Base-by-base conservation (phyloP, 176 grass and related monocot species). In the Lolium perenne region DNA sequence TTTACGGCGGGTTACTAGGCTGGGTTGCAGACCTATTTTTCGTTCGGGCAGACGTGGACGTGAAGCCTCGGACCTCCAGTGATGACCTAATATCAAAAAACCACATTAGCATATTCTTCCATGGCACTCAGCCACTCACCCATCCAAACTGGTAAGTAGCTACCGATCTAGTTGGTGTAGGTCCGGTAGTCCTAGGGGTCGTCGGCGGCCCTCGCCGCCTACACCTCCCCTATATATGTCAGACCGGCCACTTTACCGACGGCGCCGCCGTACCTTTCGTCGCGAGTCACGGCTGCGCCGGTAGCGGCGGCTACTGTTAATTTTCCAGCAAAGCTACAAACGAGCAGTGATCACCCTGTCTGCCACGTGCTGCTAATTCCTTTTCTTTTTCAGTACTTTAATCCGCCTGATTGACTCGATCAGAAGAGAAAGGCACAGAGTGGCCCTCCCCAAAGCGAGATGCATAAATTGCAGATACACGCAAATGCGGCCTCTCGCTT, bases 241-340 rank as follows among this genome's bases (percentile, higher is more conserved):
- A 10, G 70, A 40, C 14, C 3, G 10, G 20, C 41, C 10, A 7
- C 41, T 22, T 72, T 12, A 43, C 41, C 41, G 16, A 68, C 32
- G 32, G 32, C 5, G 66, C 4, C 65, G 69, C 2, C 18, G 41
- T 20, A 47, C 20, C n/a, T 49, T 71, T 71, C 17, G 67, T 10
- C 38, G 32, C 15, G 15, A 22, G 18, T 71, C 38, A 71, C 2
- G 41, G 5, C 69, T 10, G n/a, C 70, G 18, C 43, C n/a, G 41
- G 41, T 40, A 2, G 38, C 38, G 10, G 70, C 59, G 61, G 71
- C 71, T 74, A 16, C 12, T 51, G 71, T 48, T 4, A 29, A 26
- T 74, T 74, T 74, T 43, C 14, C 22, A 51, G 22, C 46, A 50
- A 74, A 26, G 46, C 48, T 29, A 74, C 71, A 72, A 74, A 74